Base-by-base conservation (phyloP, 208 protist genomes). In the Angomonas ambiguus region DNA sequence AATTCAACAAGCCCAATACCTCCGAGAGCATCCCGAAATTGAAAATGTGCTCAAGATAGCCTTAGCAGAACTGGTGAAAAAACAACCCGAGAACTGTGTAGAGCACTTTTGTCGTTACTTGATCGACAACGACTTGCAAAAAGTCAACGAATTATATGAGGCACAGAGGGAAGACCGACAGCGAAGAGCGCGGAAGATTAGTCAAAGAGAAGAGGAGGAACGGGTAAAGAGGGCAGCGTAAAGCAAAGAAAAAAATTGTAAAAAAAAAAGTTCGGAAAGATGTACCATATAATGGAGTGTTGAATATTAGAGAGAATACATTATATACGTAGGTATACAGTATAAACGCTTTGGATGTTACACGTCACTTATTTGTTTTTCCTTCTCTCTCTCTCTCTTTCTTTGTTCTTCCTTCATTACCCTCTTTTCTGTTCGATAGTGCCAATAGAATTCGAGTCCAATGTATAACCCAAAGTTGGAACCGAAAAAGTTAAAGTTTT, bases 21-120 rank as follows among this genome's bases (percentile, higher is more conserved):
- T 96, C 8, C 87, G 87, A 22, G 67, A 38, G 0, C 90, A 96
- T 64, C 81, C 87, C 5, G 87, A 96, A 68, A 83, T 96, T 53
- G 75, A 82, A 66, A 51, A 67, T 20, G 66, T 79, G n/a, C 48
- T 96, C 51, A 77, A 77, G 5, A 65, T 77, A 4, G 90, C 81
- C 5, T 60, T 93, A 59, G 32, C 65, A 22, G 60, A 64, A 45
- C 67, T 96, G 25, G 41, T 92, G 25, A 77, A 79, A 61, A 62
- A 61, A 13, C 76, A 85, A 58, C 85, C 87, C 20, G 71, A 83
- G 8, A 79, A 93, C 65, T 74, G 33, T 28, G 78, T 93, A 8
- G 71, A 32, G 0, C 82, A 78, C 24, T 69, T 93, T 13, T 72
- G 70, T 0, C 66, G 78, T 10, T 92, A 85, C 51, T 81, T 81